Percentiles rank a stretch among this genome's conserved stretches.
Conservation (phyloP, 2,329 filamentous ascomycete species). For the Xenoacremonium recifei region DNA sequence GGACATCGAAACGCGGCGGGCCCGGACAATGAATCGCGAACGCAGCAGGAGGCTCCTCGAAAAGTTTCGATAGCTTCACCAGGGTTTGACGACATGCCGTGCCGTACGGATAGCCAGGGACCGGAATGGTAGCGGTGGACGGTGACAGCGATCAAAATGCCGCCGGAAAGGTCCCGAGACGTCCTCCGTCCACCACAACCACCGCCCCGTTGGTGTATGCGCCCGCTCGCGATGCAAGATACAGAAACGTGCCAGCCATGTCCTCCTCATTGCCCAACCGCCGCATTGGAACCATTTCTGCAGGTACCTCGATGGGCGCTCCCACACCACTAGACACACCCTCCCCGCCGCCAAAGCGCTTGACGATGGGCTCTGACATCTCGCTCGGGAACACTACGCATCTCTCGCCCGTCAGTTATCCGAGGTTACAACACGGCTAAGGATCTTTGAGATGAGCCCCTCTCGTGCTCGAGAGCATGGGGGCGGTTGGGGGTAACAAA, state of each 20-base stretch:
- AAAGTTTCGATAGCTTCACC: too few species aligned
- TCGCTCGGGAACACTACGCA: slow-evolving; percentile 57
- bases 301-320: too few species aligned
- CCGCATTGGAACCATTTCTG: slow-evolving; percentile 52
- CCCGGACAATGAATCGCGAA: background rate
- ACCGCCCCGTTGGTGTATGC: slow-evolving; percentile 65
- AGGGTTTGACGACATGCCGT: too few species aligned
- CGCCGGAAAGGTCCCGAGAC: slow-evolving; percentile 54
- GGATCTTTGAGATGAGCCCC: too few species aligned
- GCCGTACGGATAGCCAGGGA: too few species aligned
- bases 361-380: slow-evolving; percentile 52
- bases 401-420: slow-evolving; percentile 12
- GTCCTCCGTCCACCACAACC: slow-evolving; percentile 62
- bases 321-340: slow-evolving; percentile 23
- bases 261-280: slow-evolving; percentile 58
- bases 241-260: slow-evolving; percentile 64
- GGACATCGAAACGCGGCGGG: background rate
- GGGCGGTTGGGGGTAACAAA: too few species aligned
- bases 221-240: slow-evolving; percentile 62
- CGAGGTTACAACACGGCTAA: slow-evolving; percentile 12
- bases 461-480: too few species aligned
- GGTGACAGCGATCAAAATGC: slow-evolving; percentile 49
- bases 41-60: too few species aligned
- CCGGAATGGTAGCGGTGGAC: too few species aligned
- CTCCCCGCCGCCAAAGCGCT: slow-evolving; percentile 34